Percentiles rank a stretch among this genome's conserved stretches.
These are phyloP conservation scores for Exophiala sideris DNA, from an alignment of 2,329 filamentous ascomycete species.

Conservation along the genomic window DNA sequence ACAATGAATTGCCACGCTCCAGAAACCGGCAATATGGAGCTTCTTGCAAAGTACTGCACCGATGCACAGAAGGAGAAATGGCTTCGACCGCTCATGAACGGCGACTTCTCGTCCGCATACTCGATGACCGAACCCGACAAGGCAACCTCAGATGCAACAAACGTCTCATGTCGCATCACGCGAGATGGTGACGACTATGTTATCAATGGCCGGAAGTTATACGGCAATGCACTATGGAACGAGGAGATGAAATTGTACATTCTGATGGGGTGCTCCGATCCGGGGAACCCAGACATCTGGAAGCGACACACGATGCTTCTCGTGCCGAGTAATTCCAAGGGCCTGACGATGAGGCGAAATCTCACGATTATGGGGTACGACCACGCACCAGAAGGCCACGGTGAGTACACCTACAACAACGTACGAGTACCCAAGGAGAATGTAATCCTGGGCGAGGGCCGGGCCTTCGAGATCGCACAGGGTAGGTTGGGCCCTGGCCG, in stretches of 20 bases:
- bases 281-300: slow-evolving; percentile 67
- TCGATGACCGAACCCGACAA: slow-evolving; percentile 80
- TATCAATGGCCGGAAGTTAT: slow-evolving; percentile 61
- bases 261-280: slow-evolving; percentile 81
- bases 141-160: slow-evolving; percentile 76
- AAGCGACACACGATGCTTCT: slow-evolving; percentile 80
- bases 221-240: slow-evolving; percentile 18
- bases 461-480: slow-evolving; percentile 89
- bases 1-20: slow-evolving; percentile 78
- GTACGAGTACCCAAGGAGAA: slow-evolving; percentile 68
- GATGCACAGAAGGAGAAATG: slow-evolving; percentile 60
- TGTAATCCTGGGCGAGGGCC: slow-evolving; percentile 77
- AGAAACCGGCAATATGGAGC: slow-evolving; percentile 84
- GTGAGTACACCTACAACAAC: slow-evolving; percentile 74
- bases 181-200: slow-evolving; percentile 73
- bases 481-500: slow-evolving; percentile 81
- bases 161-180: slow-evolving; percentile 73
- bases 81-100: slow-evolving; percentile 70
- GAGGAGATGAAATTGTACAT: slow-evolving; percentile 65
- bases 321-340: slow-evolving; percentile 69
- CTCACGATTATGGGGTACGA: slow-evolving; percentile 83
- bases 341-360: slow-evolving; percentile 82
- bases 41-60: slow-evolving; percentile 68
- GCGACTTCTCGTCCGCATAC: slow-evolving; percentile 73
- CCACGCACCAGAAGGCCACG: slow-evolving; percentile 76